Percentiles rank a stretch among this genome's conserved stretches.
These are phyloP conservation scores for Tetrahymena elliotti DNA, from an alignment of 73 alveolate genomes.

Conservation along the genomic window DNA sequence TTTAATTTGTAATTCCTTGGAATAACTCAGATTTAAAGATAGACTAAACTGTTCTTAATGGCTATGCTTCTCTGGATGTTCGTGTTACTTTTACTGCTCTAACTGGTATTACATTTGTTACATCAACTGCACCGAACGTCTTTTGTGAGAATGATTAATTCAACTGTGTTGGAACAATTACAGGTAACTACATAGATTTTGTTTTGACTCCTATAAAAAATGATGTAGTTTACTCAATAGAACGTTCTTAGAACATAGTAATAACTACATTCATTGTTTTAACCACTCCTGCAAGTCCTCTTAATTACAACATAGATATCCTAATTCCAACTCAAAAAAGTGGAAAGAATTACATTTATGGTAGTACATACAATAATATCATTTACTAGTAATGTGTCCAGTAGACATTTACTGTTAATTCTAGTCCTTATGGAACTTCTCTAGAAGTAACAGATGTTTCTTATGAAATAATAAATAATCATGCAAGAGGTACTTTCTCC, in stretches of 20 bases:
- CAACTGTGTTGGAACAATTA: neutral
- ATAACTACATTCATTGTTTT: neutral
- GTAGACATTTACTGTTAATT: neutral
- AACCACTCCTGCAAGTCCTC: neutral
- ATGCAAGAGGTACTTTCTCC: neutral
- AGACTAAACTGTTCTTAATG: neutral
- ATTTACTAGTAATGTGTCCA: neutral
- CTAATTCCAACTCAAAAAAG: neutral
- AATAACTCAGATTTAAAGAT: neutral
- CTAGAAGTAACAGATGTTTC: neutral
- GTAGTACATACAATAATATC: neutral
- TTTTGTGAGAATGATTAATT: neutral
- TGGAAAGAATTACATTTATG: neutral
- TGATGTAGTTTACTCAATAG: neutral
- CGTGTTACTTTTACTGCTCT: neutral
- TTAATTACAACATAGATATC: neutral
- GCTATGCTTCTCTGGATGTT: neutral
- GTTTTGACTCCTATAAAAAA: neutral
- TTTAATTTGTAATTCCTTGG: neutral
- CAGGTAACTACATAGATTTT: neutral
- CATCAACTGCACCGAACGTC: neutral
- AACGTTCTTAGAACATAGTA: neutral
- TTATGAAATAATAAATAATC: neutral
- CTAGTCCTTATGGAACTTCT: neutral
- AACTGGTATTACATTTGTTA: neutral